These are phyloP conservation scores for Neurospora africana DNA, from an alignment of 495 filamentous ascomycete species.

Conservation along the genomic window DNA sequence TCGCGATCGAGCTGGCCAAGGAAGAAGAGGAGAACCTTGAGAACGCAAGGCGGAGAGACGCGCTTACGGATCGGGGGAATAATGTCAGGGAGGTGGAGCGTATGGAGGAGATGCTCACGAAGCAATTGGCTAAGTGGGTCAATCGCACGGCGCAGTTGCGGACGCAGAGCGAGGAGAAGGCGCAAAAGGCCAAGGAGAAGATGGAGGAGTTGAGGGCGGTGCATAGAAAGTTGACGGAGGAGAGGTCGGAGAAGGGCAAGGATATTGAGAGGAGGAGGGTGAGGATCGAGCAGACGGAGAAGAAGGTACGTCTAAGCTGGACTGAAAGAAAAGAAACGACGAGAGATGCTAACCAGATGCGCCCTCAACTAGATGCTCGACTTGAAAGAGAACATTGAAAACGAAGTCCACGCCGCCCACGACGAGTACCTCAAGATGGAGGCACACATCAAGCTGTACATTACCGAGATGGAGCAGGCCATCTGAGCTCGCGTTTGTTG, in stretches of 20 bases:
- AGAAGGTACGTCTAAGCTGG: slow-evolving; percentile 58
- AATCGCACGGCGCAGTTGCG: slow-evolving; percentile 76
- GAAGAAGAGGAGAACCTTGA: slow-evolving; percentile 80
- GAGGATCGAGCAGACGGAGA: slow-evolving; percentile 93
- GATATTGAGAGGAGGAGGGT: slow-evolving; percentile 89
- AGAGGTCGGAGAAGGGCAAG: slow-evolving; percentile 69
- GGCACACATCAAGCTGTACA: slow-evolving; percentile 92
- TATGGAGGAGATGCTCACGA: slow-evolving; percentile 68
- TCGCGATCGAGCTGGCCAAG: slow-evolving; percentile 68
- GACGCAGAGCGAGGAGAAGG: slow-evolving; percentile 68
- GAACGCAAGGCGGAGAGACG: slow-evolving; percentile 71
- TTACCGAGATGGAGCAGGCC: slow-evolving; percentile 95
- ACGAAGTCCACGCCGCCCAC: slow-evolving; percentile 74
- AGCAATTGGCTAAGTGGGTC: slow-evolving; percentile 72
- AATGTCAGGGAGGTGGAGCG: slow-evolving; percentile 86
- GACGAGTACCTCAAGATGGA: slow-evolving; percentile 95
- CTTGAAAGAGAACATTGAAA: slow-evolving; percentile 92
- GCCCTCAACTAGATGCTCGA: slow-evolving; percentile 67
- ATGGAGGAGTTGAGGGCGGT: slow-evolving; percentile 83
- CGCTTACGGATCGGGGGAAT: slow-evolving; percentile 74
- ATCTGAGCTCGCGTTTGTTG: slow-evolving; percentile 36
- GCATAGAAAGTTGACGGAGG: slow-evolving; percentile 72
- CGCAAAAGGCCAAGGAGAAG: slow-evolving; percentile 62
- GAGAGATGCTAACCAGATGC: background rate
- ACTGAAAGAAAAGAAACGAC: background rate